A percentile compares a stretch with the other conserved stretches of the same genome.
Evolutionary conservation across 2,329 filamentous ascomycete genomes (phyloP).

Genomic region (Penicillium sp.): DNA sequence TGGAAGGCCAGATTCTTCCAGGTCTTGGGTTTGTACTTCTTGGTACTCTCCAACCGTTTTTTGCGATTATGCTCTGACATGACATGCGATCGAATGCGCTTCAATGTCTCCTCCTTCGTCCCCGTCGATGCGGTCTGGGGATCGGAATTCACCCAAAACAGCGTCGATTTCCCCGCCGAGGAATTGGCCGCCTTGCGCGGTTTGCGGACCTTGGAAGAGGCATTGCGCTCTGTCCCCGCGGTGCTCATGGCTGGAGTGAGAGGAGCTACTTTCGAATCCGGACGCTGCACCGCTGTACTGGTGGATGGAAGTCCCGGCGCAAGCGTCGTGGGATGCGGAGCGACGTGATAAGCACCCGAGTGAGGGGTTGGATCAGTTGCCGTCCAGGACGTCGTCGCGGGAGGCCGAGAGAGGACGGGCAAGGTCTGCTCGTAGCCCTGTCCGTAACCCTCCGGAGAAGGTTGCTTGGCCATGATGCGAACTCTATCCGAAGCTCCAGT

Average conservation of each 20-base stretch:
- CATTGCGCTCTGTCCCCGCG: conserved; percentile 15
- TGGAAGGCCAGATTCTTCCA: conserved; percentile 40
- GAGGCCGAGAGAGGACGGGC: conserved; percentile 28
- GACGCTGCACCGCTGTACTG: conserved; percentile 1
- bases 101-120: conserved; percentile 40
- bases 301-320: conserved; percentile 5
- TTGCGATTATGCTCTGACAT: conserved; percentile 46
- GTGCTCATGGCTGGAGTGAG: conserved; percentile 1
- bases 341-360: conserved; percentile 11
- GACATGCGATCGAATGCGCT: conserved; percentile 44
- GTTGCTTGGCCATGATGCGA: conserved; percentile 33
- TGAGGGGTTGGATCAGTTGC: conserved; percentile 17
- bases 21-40: conserved; percentile 39
- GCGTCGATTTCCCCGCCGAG: conserved; percentile 33
- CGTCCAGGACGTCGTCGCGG: conserved; percentile 18
- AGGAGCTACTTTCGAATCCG: not conserved
- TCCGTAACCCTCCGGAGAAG: conserved; percentile 15
- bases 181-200: conserved; percentile 34
- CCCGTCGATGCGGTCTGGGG: conserved; percentile 37
- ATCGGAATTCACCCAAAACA: conserved; percentile 44
- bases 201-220: conserved; percentile 34
- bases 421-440: conserved; percentile 32
- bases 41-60: conserved; percentile 40
- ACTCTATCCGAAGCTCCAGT: not conserved
- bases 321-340: conserved; percentile 6